Base-by-base conservation (phyloP, 306 rosid genomes). In the Cucurbita moschata region DNA sequence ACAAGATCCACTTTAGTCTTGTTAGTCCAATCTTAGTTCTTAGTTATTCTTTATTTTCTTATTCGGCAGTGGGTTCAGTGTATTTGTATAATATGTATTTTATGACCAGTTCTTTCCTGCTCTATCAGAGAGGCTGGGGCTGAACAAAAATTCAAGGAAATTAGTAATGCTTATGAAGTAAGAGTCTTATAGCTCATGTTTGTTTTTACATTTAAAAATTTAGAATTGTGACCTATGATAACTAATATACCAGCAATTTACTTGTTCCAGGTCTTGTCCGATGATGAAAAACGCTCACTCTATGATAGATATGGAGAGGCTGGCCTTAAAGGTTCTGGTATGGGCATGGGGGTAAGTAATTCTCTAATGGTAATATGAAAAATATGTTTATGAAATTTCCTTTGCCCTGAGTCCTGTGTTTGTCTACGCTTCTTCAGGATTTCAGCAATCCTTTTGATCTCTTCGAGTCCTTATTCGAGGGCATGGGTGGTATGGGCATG, bases 91-190 rank as follows among this genome's bases (percentile, higher is more conserved):
- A 58, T 81, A 50, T 47, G 65, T 75, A 21, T 75, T 58, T 63
- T 75, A 43, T 61, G 44, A 47, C 64, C 68, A 58, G 40, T 46
- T 76, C 11, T 65, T 75, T 52, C 21, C 35, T 80, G 68, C 74
- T 75, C 38, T 86, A 73, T 72, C 89, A 94, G 99, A 75, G 97
- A 89, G 4, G 80, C 92, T 42, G 91, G 83, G 77, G 99, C 99
- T 61, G 99, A 94, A 80, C 49, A 84, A 42, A 94, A 94, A 69
- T 94, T 94, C 85, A 94, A 94, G 83, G 96, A 91, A 54, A 88
- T 94, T 62, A 89, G 99, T 82, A 89, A 88, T 84, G 99, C 97
- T 6, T 94, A 94, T 19, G 99, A 94, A 97, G 99, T 91, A 81
- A 83, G 79, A 61, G 49, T 54, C 44, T 30, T 76, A 70, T 75